Evolutionary conservation across 2,329 filamentous ascomycete species (phyloP).

Genomic region (Cordyceps fumosorosea): DNA sequence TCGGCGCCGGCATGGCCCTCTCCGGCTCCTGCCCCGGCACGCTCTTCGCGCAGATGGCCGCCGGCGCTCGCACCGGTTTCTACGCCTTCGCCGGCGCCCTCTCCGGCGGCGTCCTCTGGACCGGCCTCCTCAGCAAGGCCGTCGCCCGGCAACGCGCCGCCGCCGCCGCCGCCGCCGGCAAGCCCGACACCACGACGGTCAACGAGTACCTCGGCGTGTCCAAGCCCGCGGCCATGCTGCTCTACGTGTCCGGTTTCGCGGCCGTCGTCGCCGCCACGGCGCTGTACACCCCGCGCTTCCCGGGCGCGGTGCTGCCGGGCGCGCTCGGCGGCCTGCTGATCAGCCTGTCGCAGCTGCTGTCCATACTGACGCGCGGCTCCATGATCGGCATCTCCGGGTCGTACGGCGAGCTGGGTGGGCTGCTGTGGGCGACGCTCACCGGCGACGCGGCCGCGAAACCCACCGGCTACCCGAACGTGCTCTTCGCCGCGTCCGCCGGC

Average conservation of each 20-base stretch:
- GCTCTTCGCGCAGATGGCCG: slow-evolving; percentile 53
- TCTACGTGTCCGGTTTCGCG: slow-evolving; percentile 37
- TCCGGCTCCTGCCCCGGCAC: slow-evolving; percentile 61
- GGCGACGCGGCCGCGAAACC: slow-evolving; percentile 18
- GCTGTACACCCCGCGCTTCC: slow-evolving; percentile 25
- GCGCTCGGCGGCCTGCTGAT: slow-evolving; percentile 54
- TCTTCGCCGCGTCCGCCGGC: slow-evolving; percentile 47
- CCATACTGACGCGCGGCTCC: slow-evolving; percentile 43
- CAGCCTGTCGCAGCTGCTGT: slow-evolving; percentile 50
- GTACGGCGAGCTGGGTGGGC: slow-evolving; percentile 54
- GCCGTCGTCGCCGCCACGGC: slow-evolving; percentile 33
- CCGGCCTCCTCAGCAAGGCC: slow-evolving; percentile 34
- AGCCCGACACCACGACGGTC: slow-evolving; percentile 28
- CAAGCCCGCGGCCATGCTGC: slow-evolving; percentile 29
- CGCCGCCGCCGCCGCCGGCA: slow-evolving; percentile 18
- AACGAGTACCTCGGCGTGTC: slow-evolving; percentile 36
- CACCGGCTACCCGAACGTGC: slow-evolving; percentile 33
- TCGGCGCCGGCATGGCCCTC: slow-evolving; percentile 61
- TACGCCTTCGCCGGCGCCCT: slow-evolving; percentile 48
- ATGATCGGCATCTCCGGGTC: slow-evolving; percentile 55
- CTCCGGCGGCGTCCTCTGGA: slow-evolving; percentile 48
- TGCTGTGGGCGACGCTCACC: slow-evolving; percentile 39
- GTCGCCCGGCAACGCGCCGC: slow-evolving; percentile 24
- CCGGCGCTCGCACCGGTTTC: slow-evolving; percentile 44
- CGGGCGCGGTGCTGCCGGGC: slow-evolving; percentile 29